Conservation (phyloP, 139 green algal species). For the Limnomonas spitsbergensis region DNA sequence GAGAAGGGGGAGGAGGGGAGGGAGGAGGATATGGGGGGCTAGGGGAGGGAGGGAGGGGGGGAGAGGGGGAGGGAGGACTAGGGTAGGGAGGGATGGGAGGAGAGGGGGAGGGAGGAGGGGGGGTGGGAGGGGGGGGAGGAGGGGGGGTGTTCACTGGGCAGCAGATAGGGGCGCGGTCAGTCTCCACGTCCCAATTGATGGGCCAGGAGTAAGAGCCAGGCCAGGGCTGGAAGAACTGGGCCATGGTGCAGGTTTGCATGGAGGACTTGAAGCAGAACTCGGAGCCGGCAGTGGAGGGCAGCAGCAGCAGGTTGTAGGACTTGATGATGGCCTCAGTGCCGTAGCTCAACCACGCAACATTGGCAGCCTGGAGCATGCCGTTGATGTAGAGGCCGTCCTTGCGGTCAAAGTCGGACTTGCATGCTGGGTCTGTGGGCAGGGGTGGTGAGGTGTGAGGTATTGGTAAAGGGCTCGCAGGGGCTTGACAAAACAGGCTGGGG, state of each 20-base stretch:
- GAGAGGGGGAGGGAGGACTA: background rate
- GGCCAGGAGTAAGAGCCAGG: background rate
- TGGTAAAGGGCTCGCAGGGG: no score
- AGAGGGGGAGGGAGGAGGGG: background rate
- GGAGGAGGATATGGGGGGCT: background rate
- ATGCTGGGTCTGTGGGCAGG: background rate
- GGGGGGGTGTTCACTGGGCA: background rate
- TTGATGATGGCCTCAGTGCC: background rate
- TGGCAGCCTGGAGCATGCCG: background rate
- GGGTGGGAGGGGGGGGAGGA: background rate
- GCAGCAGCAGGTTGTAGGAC: background rate
- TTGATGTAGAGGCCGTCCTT: background rate
- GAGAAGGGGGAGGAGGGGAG: background rate
- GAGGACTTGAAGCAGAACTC: background rate
- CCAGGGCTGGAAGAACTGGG: background rate
- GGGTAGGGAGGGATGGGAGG: background rate
- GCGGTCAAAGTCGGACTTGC: background rate
- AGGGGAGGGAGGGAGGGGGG: background rate
- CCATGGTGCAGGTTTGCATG: background rate
- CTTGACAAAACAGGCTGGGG: no score
- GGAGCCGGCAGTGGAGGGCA: background rate
- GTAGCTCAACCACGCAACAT: background rate
- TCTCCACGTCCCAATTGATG: conserved; percentile 1
- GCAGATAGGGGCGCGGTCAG: background rate
- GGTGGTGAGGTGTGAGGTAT: no score